Base-by-base conservation (phyloP, 2,329 filamentous ascomycete species). In the Ploettnerulaceae sp. region DNA sequence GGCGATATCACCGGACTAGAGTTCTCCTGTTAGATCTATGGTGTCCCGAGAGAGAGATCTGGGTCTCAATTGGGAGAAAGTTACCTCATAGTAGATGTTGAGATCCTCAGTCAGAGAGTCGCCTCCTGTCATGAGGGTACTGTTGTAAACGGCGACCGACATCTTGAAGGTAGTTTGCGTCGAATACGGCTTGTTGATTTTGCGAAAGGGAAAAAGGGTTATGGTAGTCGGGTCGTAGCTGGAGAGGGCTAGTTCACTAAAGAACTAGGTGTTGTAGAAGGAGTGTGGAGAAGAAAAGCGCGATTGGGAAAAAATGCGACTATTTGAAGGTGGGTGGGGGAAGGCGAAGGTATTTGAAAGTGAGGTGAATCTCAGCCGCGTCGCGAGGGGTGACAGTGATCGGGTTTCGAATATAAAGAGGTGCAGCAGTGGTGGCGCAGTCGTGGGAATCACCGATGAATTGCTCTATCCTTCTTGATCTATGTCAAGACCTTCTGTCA, bases 81-180 rank as follows among this genome's bases (percentile, higher is more conserved):
- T 26, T 69, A 86, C 84, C 66, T 88, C 78, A 70, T 95, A 95
- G 68, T 80, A 94, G 59, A 90, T 71, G 68, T 95, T 95, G 57
- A 95, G 75, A 67, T 95, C 79, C 49, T 79, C 67, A 1, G 67
- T 70, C 45, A 75, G 66, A 17, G 79, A 74, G 69, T 81, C 69
- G 70, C 82, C 82, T 52, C 82, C 82, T 5, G 75, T 80, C 25
- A 68, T 63, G 14, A 59, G 62, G n/a, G 76, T 74, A 51, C 70
- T 71, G 67, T 81, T 81, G 64, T 75, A 80, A 18, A 67, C 59
- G 9, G 71, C 61, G 69, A 53, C 51, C n/a, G n/a, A n/a, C 41
- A 59, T 48, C 24, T 53, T 59, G 57, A 75, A 76, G 60, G 70
- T 63, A 47, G 71, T n/a, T 62, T 32, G 59, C 56, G 56, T 73